Evolutionary conservation across 2,329 filamentous ascomycete species (phyloP), one percentile per base, ranked within the genome.

Genomic region (Helminthosporium solani): DNA sequence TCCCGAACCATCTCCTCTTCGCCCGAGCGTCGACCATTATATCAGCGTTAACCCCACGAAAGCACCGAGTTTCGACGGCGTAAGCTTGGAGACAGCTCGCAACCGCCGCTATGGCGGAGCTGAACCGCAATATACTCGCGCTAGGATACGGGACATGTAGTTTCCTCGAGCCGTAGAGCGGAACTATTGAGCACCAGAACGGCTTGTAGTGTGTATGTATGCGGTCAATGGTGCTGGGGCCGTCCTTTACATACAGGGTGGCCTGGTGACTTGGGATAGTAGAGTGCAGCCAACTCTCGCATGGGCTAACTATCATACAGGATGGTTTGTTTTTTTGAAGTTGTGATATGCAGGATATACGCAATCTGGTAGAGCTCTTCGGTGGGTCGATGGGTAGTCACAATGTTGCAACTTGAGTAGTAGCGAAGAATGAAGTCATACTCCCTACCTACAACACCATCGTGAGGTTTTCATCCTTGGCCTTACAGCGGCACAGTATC

Each of bases 31-130:
- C 39, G 36, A 15, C 59, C 57, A 42, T 18, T 8, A 19, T 31
- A 40, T 14, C 20, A 33, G 41, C 51, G 51, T 44, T 2, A 15
- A 19, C 27, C 27, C 46, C 36, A 48, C 38, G 54, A 36, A n/a
- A 48, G 12, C 18, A 31, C 53, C 57, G 58, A 61, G 42, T 36
- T 54, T 56, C 51, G 25, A 50, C 58, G 60, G 60, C 50, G 52
- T 38, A 33, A 5, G 16, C 21, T 20, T 46, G 53, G 53, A 46
- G 52, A 63, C 53, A 60, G 28, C 47, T 66, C 63, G 63, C 61
- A 58, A 25, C 61, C 61, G 63, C 59, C 58, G 47, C 43, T 23
- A 28, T 46, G 48, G 56, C 62, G 60, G 60, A 48, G 43, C 50
- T 60, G 57, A 50, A 58, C 62, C 61, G 61, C 54, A 56, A 18